Percentiles rank a stretch among this genome's conserved stretches.
Evolutionary conservation across 2,329 filamentous ascomycete species (phyloP).

Genomic region (Dryadomyces quercivorus): DNA sequence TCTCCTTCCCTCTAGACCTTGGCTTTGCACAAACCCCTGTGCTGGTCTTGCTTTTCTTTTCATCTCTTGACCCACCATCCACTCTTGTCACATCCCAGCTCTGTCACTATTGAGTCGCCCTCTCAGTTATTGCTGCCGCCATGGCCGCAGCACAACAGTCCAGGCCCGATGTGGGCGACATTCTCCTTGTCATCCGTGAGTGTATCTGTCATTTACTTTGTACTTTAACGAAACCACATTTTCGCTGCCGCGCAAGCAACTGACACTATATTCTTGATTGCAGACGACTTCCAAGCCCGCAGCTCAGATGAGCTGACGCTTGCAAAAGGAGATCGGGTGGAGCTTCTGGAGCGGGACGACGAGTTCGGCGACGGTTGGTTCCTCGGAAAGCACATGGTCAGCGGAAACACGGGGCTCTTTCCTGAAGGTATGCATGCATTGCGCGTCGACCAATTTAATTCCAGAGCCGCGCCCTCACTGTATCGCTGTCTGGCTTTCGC

Average conservation of each 20-base stretch:
- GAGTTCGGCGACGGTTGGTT: slow-evolving; percentile 87
- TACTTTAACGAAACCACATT: neutral
- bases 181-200: slow-evolving; percentile 62
- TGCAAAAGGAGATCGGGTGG: slow-evolving; percentile 70
- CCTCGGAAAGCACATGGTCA: slow-evolving; percentile 60
- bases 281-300: slow-evolving; percentile 85
- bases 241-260: neutral
- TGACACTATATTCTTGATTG: neutral
- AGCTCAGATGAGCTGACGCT: slow-evolving; percentile 89
- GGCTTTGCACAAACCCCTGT: too few species aligned
- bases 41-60: neutral
- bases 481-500: neutral
- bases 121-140: slow-evolving; percentile 1
- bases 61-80: neutral
- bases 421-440: slow-evolving; percentile 53
- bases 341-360: slow-evolving; percentile 74
- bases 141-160: slow-evolving; percentile 22
- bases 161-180: slow-evolving; percentile 52
- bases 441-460: neutral
- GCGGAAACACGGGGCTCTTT: slow-evolving; percentile 65
- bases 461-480: neutral
- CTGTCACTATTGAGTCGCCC: neutral
- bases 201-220: slow-evolving; percentile 16
- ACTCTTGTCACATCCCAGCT: neutral
- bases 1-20: neutral